Evolutionary conservation across 2,329 filamentous ascomycete species (phyloP).

Genomic region (Alternaria gaisen): DNA sequence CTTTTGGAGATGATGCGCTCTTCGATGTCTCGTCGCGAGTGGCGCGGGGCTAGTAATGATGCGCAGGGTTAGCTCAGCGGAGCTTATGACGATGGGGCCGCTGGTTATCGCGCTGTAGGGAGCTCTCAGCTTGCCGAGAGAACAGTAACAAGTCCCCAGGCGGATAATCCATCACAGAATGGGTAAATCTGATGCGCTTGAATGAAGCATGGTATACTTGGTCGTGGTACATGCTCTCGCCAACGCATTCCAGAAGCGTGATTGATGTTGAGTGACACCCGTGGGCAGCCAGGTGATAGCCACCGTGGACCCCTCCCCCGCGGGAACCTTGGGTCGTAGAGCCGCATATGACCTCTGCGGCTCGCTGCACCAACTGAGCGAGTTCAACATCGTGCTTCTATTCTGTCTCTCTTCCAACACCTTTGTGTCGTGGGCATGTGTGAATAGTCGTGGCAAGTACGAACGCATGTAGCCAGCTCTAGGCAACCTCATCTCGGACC

Average conservation of each 20-base stretch:
- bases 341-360: constrained; percentile 20
- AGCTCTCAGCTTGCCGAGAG: neutral
- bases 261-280: constrained; percentile 7
- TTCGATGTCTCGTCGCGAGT: constrained; percentile 4
- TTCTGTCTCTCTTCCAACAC: neutral
- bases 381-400: neutral
- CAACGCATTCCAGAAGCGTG: constrained; percentile 6
- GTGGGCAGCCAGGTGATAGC: constrained; percentile 15
- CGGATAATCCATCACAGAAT: neutral
- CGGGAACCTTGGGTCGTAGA: constrained; percentile 9
- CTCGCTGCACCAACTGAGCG: constrained; percentile 1
- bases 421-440: neutral
- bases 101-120: neutral
- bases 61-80: constrained; percentile 9
- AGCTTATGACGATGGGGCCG: constrained; percentile 13
- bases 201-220: neutral
- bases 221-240: neutral
- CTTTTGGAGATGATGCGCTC: constrained; percentile 19
- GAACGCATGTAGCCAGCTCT: constrained; percentile 25
- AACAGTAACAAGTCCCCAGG: neutral
- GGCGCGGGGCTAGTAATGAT: constrained; percentile 13
- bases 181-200: neutral
- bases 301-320: constrained; percentile 9
- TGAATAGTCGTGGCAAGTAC: constrained; percentile 2
- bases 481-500: constrained; percentile 22